A percentile compares a stretch with the other conserved stretches of the same genome.
Evolutionary conservation across 305 asterid species (phyloP).

Genomic region (Stenogyne calaminthoides): DNA sequence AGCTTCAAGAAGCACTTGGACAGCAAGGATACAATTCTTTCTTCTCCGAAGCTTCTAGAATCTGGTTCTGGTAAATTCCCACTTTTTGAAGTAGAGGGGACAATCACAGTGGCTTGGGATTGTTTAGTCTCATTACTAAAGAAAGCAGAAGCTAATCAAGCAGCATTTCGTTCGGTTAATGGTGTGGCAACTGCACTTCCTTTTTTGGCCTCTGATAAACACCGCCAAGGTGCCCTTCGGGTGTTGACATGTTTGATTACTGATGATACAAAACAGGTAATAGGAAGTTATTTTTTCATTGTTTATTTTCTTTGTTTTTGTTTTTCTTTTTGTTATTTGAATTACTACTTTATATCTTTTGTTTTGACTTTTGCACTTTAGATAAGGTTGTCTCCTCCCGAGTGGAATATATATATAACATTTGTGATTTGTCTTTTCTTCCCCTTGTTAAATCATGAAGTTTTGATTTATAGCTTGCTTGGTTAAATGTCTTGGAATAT

Average conservation of each 20-base stretch:
- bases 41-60: constrained; percentile 90
- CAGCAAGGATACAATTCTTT: constrained; percentile 81
- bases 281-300: neutral
- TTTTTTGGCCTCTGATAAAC: constrained; percentile 81
- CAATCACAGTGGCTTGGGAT: constrained; percentile 89
- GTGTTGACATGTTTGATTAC: constrained; percentile 90
- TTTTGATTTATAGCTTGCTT: constrained; percentile 22
- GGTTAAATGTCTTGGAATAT: constrained; percentile 20
- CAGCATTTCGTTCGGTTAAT: constrained; percentile 80
- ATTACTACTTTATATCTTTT: neutral
- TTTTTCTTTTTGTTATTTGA: neutral
- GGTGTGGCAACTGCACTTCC: constrained; percentile 85
- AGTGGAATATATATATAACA: constrained; percentile 15
- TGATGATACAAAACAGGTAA: constrained; percentile 89
- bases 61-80: constrained; percentile 79
- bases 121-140: constrained; percentile 85
- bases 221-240: constrained; percentile 90
- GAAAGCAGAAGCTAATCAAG: constrained; percentile 90
- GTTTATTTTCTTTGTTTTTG: neutral
- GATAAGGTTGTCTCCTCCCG: constrained; percentile 13
- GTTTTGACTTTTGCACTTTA: constrained; percentile 12
- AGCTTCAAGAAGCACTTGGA: constrained; percentile 85
- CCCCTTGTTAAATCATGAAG: constrained; percentile 11
- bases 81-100: constrained; percentile 79
- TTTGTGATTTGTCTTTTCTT: neutral